A percentile compares a stretch with the other conserved stretches of the same genome.
phyloP scores from a whole-genome alignment of 257 asterid species.

The Fraxinus quadrangulata region DNA sequence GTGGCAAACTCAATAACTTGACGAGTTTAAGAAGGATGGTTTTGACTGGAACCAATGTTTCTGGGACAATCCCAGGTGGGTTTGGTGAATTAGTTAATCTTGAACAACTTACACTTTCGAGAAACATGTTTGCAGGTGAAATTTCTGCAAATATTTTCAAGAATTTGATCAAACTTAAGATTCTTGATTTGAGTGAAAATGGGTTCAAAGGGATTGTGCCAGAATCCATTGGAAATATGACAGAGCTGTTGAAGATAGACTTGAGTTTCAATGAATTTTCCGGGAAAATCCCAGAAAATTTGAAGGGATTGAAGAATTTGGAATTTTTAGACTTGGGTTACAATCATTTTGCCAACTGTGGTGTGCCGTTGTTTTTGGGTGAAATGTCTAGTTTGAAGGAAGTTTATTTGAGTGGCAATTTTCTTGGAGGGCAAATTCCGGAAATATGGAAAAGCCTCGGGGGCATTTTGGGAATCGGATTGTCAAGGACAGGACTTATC shows the following conservation, averaged over 20 bases:
- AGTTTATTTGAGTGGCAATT: constrained; percentile 65
- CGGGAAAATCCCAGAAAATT: constrained; percentile 56
- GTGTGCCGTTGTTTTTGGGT: constrained; percentile 58
- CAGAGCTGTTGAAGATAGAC: constrained; percentile 64
- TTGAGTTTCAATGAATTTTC: constrained; percentile 59
- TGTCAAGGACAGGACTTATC: constrained; percentile 59
- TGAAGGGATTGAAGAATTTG: constrained; percentile 45
- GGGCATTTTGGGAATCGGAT: constrained; percentile 60
- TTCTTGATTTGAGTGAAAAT: constrained; percentile 73
- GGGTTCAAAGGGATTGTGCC: constrained; percentile 49
- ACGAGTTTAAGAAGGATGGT: constrained; percentile 51
- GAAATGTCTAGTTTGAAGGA: constrained; percentile 64
- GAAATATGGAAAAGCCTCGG: constrained; percentile 67
- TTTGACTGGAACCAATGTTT: constrained; percentile 50
- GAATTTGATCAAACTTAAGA: constrained; percentile 50
- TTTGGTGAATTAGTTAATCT: constrained; percentile 37
- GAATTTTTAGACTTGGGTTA: constrained; percentile 75
- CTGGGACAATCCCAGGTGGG: constrained; percentile 47
- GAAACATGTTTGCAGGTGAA: constrained; percentile 56
- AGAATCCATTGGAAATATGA: constrained; percentile 47
- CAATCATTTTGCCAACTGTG: constrained; percentile 51
- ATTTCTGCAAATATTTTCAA: constrained; percentile 32
- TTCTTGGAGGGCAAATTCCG: constrained; percentile 74
- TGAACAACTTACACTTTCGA: constrained; percentile 69
- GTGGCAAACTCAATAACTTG: constrained; percentile 40